Evolutionary conservation across 2,329 filamentous ascomycete genomes (phyloP), one percentile per base, ranked within the genome.

Genomic region (Alternaria angustiovoidea): DNA sequence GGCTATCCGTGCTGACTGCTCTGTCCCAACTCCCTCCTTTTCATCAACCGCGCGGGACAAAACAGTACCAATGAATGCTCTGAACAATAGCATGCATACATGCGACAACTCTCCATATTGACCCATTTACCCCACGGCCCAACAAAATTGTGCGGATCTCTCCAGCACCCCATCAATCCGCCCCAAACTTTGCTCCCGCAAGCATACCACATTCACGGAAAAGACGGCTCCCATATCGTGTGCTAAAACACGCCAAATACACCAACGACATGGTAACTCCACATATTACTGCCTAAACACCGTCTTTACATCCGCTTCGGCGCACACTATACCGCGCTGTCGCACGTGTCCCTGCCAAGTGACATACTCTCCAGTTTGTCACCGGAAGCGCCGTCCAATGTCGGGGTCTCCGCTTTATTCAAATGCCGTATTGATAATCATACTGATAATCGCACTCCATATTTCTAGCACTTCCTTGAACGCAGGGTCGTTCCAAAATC

Each of bases 361-460:
- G 39, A 32, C 57, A 59, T 39, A 51, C 36, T 24, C 46, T 51
- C 39, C 28, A 44, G 30, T 47, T 30, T 38, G 44, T 49, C 57
- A 55, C 44, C 44, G 43, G 44, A 48, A 54, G 28, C 30, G 44
- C 38, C 30, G 22, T 28, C 28, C 39, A 51, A 46, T 51, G 41
- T 46, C 53, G 57, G 57, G 18, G 46, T 57, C 54, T 57, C 57
- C 53, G 41, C 41, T 30, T 47, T 55, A 36, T 57, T 46, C 57
- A 51, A 38, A 49, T 51, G 42, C 44, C 57, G 43, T 55, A 44
- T 48, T 49, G 51, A 59, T 55, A 43, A 56, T 59, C 57, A 44
- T 38, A 59, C 26, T 43, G 41, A 57, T 38, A 34, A 36, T 38
- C 46, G 36, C 30, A 28, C 49, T 28, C 53, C 46, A 51, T 52